Base-by-base conservation (phyloP, 2,329 filamentous ascomycete genomes). In the Botryotinia narcissicola region DNA sequence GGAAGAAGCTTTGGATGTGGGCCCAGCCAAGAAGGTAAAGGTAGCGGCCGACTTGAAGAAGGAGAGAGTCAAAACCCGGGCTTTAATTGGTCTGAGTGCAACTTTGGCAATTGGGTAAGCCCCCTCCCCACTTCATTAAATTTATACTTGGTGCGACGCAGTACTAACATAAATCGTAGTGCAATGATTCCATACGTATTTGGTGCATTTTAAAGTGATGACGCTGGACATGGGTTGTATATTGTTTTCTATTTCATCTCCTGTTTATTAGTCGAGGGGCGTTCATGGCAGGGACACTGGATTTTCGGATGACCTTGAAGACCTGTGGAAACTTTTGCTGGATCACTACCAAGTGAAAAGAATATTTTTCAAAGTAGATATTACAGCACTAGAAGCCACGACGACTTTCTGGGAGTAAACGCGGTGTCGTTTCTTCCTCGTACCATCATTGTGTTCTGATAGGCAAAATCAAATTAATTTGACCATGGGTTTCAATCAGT, bases 51-150 rank as follows among this genome's bases (percentile, higher is more conserved):
- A 96, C 83, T 82, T 97, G 77, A 91, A 91, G 82, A 95, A 94
- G 84, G 92, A 97, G 84, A 92, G 91, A 80, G 93, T 98, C 77
- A 91, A 93, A 84, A 93, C 91, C 83, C 90, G 94, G 80, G 94
- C 96, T 64, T 85, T 97, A 75, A 87, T 97, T 76, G 95, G 96
- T 74, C 89, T 98, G 71, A 93, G 91, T 75, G 94, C 94, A 73
- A 96, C 93, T 64, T 87, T 98, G 81, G 93, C 93, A 73, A 88
- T 98, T 82, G 95, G 95, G 96, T 98, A 89, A 85, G 94, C 92
- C 51, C 46, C 61, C 67, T 64, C 8, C 2, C 14, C 14, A 48
- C 29, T 54, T 51, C n/a, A 8, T 37, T 37, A 16, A 48, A 12
- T 60, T 14, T 42, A 14, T 12, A 61, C 44, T 32, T n/a, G 46